Evolutionary conservation across 1,284 basidiomycete genomes (phyloP), one percentile per base, ranked within the genome.

Genomic region (Golubevia pallescens): DNA sequence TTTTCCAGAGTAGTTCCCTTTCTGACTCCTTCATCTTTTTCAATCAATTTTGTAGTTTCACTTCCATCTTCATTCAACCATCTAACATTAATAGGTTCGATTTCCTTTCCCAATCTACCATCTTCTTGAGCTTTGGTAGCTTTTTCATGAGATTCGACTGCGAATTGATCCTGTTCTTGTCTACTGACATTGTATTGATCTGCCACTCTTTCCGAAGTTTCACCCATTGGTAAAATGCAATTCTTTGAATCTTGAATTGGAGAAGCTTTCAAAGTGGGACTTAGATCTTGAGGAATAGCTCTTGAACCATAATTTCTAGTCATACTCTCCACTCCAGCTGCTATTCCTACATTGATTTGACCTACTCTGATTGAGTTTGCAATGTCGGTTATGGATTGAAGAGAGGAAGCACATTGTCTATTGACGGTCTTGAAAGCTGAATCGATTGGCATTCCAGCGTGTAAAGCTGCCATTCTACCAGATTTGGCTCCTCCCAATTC

Each of bases 401-500:
- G 70, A 34, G 78, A 81, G 24, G 79, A 82, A 2, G 86, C 81
- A 69, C 86, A 86, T 66, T 86, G 86, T 7, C 86, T 75, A 75
- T 86, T 86, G 70, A 86, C 82, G 1, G 85, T 81, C 62, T 75
- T 77, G 63, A 77, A 73, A 21, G 75, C 74, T 2, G 68, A 68
- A n/a, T 63, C 57, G 55, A 67, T 65, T 23, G 77, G 70, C 61
- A 76, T 69, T 6, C 86, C 86, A 57, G 86, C 86, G 60, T 86
- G 85, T n/a, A 86, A 69, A 5, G 85, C 74, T 3, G 86, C 86
- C 65, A 86, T 73, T 23, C 86, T 69, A 38, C 85, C 86, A 38
- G 73, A 78, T 60, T 86, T 86, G 42, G 86, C 85, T 6, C 86
- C 86, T n/a, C 86, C 86, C 14, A 86, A 72, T 71, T 86, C 85